Conservation (phyloP, 2,329 filamentous ascomycete species). For the Fusarium avenaceum region DNA sequence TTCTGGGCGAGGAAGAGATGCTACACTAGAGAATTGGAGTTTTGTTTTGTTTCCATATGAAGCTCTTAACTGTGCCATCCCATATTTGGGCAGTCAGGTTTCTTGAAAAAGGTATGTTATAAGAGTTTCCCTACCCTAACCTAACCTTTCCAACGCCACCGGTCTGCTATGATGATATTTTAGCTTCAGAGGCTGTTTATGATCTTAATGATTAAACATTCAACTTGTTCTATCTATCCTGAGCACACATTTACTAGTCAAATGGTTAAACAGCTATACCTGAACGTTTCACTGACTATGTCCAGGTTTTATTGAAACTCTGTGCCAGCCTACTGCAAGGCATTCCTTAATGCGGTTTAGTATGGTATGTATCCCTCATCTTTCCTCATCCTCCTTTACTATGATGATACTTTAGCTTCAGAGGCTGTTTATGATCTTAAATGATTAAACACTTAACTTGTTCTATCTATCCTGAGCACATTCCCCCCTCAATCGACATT, state of each 20-base stretch:
- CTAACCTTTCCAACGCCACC: neutral
- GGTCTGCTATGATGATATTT: conserved; percentile 55
- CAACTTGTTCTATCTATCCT: conserved; percentile 49
- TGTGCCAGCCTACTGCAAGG: neutral
- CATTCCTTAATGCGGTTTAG: neutral
- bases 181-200: conserved; percentile 65
- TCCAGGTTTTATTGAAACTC: neutral
- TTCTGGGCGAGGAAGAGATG: conserved; percentile 54
- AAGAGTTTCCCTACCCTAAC: neutral
- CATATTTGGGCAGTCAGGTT: conserved; percentile 29
- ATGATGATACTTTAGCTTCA: conserved; percentile 60
- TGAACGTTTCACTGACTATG: neutral
- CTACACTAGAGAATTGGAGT: conserved; percentile 59
- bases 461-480: conserved; percentile 29
- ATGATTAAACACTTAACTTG: conserved; percentile 56
- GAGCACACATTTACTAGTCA: conserved; percentile 6
- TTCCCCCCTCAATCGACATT: neutral
- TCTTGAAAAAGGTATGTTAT: conserved; percentile 47
- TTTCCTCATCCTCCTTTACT: neutral
- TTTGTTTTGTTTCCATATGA: conserved; percentile 52
- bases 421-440: conserved; percentile 64
- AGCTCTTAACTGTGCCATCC: conserved; percentile 46
- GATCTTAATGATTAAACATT: conserved; percentile 58
- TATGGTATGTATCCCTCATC: neutral
- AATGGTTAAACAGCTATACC: neutral